Evolutionary conservation across 139 green algal species (phyloP).

Genomic region (Asterochloris erici): DNA sequence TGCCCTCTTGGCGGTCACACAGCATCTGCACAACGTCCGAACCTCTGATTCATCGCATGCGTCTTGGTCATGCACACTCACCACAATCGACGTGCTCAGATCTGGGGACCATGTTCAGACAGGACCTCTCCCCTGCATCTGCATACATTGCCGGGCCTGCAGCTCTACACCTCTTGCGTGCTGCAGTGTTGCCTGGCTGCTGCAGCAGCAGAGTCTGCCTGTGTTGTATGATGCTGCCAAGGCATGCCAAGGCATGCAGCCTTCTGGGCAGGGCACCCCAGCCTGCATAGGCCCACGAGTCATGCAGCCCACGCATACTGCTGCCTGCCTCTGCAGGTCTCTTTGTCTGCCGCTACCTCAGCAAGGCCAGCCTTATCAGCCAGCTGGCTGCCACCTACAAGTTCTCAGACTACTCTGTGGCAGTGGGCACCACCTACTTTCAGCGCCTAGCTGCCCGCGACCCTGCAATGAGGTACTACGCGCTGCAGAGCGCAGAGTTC

Average conservation of each 20-base stretch:
- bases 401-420: constrained; percentile 15
- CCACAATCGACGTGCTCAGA: too few species aligned
- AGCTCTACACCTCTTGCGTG: too few species aligned
- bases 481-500: constrained; percentile 2
- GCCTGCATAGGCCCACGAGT: not conserved
- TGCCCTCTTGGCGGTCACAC: too few species aligned
- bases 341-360: not conserved
- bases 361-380: not conserved
- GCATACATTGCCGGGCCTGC: too few species aligned
- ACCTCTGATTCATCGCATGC: too few species aligned
- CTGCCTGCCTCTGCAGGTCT: not conserved
- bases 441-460: constrained; percentile 12
- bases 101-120: too few species aligned
- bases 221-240: not conserved
- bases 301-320: not conserved
- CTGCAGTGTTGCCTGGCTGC: too few species aligned
- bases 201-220: not conserved
- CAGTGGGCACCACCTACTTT: constrained; percentile 23
- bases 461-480: constrained; percentile 5
- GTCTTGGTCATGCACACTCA: too few species aligned
- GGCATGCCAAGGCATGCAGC: not conserved
- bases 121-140: too few species aligned
- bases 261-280: not conserved
- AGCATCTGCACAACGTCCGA: too few species aligned
- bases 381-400: constrained; percentile 16